phyloP scores from a whole-genome alignment of 495 filamentous ascomycete genomes.

The Penicillium longicatenatum region DNA sequence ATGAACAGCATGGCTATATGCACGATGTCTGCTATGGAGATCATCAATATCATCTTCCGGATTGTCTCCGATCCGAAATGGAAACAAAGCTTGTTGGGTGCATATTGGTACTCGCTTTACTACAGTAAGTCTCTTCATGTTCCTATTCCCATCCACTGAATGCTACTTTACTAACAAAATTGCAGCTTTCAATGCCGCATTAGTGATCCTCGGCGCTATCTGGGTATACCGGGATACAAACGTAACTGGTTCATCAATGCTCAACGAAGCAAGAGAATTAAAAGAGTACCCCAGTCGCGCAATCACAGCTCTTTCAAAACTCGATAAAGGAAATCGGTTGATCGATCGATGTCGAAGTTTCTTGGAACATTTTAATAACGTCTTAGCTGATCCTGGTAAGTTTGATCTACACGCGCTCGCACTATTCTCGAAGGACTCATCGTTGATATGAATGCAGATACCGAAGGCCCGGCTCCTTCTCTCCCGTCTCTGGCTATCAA shows the following conservation, averaged over 20 bases:
- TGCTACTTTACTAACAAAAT: neutral
- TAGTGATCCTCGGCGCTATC: conserved; percentile 37
- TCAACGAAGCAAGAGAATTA: conserved; percentile 18
- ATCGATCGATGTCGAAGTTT: conserved; percentile 43
- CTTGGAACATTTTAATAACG: conserved; percentile 34
- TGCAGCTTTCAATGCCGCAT: conserved; percentile 42
- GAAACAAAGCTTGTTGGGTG: conserved; percentile 35
- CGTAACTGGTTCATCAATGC: conserved; percentile 10
- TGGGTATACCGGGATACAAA: conserved; percentile 27
- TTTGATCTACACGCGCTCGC: neutral
- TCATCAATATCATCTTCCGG: conserved; percentile 37
- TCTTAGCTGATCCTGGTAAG: conserved; percentile 30
- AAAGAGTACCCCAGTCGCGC: conserved; percentile 28
- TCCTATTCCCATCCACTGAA: neutral
- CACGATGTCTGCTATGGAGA: conserved; percentile 38
- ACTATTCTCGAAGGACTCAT: neutral
- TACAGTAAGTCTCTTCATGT: conserved; percentile 30
- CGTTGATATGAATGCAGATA: neutral
- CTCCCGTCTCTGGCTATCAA: conserved; percentile 14
- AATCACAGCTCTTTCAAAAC: conserved; percentile 35
- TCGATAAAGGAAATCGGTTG: conserved; percentile 42
- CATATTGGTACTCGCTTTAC: conserved; percentile 48
- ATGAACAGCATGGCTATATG: conserved; percentile 40
- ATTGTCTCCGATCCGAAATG: conserved; percentile 26
- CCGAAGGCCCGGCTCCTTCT: neutral